Conservation (phyloP, 345 rosid genomes). For the Citrus australasica region DNA sequence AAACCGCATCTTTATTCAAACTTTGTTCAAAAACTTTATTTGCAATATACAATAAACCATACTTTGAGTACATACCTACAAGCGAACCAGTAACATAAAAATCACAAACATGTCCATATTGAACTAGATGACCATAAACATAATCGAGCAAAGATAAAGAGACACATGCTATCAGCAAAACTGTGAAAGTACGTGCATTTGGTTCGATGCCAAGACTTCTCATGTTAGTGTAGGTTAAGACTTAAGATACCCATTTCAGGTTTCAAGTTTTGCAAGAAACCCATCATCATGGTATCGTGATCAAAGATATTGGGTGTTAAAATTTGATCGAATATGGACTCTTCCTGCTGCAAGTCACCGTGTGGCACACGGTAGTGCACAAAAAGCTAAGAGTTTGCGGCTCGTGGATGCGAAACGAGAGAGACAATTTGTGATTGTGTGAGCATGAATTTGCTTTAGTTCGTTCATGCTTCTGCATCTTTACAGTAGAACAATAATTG, state of each 20-base stretch:
- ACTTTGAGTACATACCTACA: slow-evolving; percentile 19
- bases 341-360: slow-evolving; percentile 21
- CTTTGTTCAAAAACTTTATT: slow-evolving; percentile 19
- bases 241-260: slow-evolving; percentile 18
- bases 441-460: slow-evolving; percentile 36
- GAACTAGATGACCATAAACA: slow-evolving; percentile 15
- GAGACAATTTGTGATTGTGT: slow-evolving; percentile 17
- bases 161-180: slow-evolving; percentile 18
- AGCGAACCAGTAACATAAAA: slow-evolving; percentile 22
- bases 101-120: slow-evolving; percentile 24
- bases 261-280: slow-evolving; percentile 17
- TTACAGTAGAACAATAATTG: slow-evolving; percentile 18
- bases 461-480: slow-evolving; percentile 16
- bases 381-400: slow-evolving; percentile 31
- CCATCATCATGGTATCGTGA: slow-evolving; percentile 31
- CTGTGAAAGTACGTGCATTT: slow-evolving; percentile 23
- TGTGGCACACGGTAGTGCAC: slow-evolving; percentile 4
- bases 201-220: slow-evolving; percentile 17
- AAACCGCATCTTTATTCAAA: slow-evolving; percentile 20
- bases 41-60: slow-evolving; percentile 20
- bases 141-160: slow-evolving; percentile 21
- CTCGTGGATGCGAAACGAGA: slow-evolving; percentile 20
- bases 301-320: slow-evolving; percentile 18
- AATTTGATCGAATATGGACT: slow-evolving; percentile 24
- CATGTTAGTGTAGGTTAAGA: slow-evolving; percentile 22